phyloP scores from a whole-genome alignment of 2,329 filamentous ascomycete genomes.

The Aspergillus sp. region DNA sequence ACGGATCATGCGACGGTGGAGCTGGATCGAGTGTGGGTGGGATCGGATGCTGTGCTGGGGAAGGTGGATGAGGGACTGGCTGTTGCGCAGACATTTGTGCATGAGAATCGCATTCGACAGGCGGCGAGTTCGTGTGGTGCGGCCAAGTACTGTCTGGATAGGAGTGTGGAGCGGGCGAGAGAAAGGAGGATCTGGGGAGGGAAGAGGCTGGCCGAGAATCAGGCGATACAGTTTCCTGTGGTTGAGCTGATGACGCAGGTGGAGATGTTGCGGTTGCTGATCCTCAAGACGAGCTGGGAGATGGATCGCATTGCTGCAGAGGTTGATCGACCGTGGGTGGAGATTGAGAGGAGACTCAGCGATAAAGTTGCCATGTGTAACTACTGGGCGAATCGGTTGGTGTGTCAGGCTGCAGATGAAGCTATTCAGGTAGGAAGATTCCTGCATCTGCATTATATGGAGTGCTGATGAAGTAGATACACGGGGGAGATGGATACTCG shows the following conservation, averaged over 20 bases:
- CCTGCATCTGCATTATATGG: not conserved
- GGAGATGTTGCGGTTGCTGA: conserved; percentile 58
- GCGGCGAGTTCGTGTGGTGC: conserved; percentile 48
- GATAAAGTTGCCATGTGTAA: conserved; percentile 64
- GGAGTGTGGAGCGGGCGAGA: conserved; percentile 54
- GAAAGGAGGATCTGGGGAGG: conserved; percentile 36
- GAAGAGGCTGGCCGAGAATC: conserved; percentile 41
- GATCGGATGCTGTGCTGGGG: conserved; percentile 50
- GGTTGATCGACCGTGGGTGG: conserved; percentile 38
- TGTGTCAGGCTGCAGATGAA: conserved; percentile 56
- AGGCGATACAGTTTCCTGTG: conserved; percentile 61
- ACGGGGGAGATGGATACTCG: conserved; percentile 57
- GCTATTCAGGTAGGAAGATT: conserved; percentile 50
- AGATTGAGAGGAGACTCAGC: conserved; percentile 55
- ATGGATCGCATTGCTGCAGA: conserved; percentile 48
- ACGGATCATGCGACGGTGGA: conserved; percentile 60
- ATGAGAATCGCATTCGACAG: conserved; percentile 63
- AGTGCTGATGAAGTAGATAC: conserved; percentile 26
- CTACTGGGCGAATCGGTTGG: conserved; percentile 59
- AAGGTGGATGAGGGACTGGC: conserved; percentile 51
- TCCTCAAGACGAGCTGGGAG: conserved; percentile 56
- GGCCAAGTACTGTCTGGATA: conserved; percentile 56
- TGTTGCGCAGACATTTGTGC: conserved; percentile 61
- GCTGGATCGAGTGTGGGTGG: conserved; percentile 54
- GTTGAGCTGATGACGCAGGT: conserved; percentile 59